Percentiles rank a stretch among this genome's conserved stretches.
phyloP scores from a whole-genome alignment of 768 basidiomycete species.

The Clitopilus hobsonii region DNA sequence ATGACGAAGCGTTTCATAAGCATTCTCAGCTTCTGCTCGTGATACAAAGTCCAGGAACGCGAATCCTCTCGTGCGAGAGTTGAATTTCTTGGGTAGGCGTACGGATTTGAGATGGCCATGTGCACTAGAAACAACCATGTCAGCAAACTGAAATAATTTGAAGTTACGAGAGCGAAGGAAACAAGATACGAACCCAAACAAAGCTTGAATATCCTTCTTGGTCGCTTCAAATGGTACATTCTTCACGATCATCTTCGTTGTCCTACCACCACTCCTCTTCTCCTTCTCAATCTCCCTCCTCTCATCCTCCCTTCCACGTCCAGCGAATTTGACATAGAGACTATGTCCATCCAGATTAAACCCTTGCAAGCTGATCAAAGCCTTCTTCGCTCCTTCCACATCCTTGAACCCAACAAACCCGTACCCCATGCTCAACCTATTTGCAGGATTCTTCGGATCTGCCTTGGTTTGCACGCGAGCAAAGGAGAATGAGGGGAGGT shows the following conservation, averaged over 20 bases:
- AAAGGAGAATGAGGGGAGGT: slow-evolving; percentile 78
- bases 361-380: slow-evolving; percentile 72
- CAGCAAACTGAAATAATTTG: too few relatives aligned
- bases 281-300: slow-evolving; percentile 56
- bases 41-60: slow-evolving; percentile 95
- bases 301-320: slow-evolving; percentile 61
- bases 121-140: slow-evolving; percentile 41
- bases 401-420: slow-evolving; percentile 93
- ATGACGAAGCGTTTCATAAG: slow-evolving; percentile 81
- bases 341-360: slow-evolving; percentile 85
- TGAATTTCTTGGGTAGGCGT: slow-evolving; percentile 88
- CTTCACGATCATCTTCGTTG: slow-evolving; percentile 97
- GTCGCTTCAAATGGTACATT: slow-evolving; percentile 97
- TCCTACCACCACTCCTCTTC: slow-evolving; percentile 41
- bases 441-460: slow-evolving; percentile 68
- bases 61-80: slow-evolving; percentile 86
- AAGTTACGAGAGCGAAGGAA: not conserved
- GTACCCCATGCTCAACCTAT: slow-evolving; percentile 88
- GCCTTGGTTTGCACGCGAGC: slow-evolving; percentile 90
- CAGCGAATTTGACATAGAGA: slow-evolving; percentile 81
- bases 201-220: slow-evolving; percentile 84
- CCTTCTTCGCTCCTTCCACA: slow-evolving; percentile 66
- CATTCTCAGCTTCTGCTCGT: slow-evolving; percentile 85
- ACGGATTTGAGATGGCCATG: slow-evolving; percentile 94
- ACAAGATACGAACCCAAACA: slow-evolving; percentile 69